These are phyloP conservation scores for Neurospora sp. DNA, from an alignment of 2,329 filamentous ascomycete species.

Conservation along the genomic window DNA sequence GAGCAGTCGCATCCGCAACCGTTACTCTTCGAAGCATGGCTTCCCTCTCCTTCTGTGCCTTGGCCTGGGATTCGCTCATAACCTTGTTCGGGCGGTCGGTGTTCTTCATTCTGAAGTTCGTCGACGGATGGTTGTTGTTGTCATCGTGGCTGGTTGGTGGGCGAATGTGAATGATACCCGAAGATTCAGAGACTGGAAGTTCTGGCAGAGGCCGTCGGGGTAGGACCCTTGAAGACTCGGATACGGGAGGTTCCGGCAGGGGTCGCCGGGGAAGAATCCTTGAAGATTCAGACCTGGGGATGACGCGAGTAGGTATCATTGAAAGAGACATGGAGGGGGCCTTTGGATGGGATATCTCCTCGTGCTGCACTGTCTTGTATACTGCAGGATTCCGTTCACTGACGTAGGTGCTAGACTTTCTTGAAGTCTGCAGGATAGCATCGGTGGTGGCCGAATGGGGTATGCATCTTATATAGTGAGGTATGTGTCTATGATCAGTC, in stretches of 20 bases:
- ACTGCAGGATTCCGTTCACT: not conserved
- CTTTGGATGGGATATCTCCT: not conserved
- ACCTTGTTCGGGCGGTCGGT: not conserved
- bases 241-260: not conserved
- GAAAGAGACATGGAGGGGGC: not conserved
- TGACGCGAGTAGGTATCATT: not conserved
- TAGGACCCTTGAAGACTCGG: not conserved
- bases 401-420: not conserved
- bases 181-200: not conserved
- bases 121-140: not conserved
- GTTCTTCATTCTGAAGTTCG: not conserved
- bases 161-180: not conserved
- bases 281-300: not conserved
- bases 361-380: not conserved
- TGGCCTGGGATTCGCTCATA: not conserved
- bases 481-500: not conserved
- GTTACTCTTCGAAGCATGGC: not conserved
- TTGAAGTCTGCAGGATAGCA: constrained; percentile 9
- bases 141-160: not conserved
- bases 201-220: not conserved
- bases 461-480: constrained; percentile 4
- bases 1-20: constrained; percentile 7
- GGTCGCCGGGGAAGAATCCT: not conserved
- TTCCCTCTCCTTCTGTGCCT: not conserved
- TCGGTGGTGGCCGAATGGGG: constrained; percentile 17